Percentiles rank a stretch among this genome's conserved stretches.
Evolutionary conservation across 345 rosid genomes (phyloP).

Genomic region (Corchorus capsularis): DNA sequence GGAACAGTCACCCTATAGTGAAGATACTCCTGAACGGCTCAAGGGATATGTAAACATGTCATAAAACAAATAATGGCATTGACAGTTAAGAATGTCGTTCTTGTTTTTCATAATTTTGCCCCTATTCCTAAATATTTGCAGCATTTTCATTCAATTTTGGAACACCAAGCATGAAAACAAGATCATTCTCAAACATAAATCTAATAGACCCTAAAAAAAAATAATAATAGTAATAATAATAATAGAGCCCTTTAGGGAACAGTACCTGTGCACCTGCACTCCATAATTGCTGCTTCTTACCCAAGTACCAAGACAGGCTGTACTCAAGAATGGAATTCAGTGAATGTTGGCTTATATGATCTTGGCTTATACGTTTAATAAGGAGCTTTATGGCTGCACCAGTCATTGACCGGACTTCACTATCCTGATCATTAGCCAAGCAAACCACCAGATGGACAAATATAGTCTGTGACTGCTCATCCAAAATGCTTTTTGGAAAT

Average conservation of each 20-base stretch:
- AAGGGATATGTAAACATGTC: neutral
- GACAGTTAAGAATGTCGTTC: neutral
- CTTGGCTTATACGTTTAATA: constrained; percentile 48
- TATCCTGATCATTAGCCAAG: constrained; percentile 67
- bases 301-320: constrained; percentile 67
- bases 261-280: constrained; percentile 87
- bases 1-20: neutral
- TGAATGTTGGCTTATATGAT: constrained; percentile 46
- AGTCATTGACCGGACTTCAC: constrained; percentile 55
- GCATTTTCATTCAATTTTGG: neutral
- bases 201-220: neutral
- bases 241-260: constrained; percentile 4
- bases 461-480: constrained; percentile 54
- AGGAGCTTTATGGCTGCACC: constrained; percentile 62
- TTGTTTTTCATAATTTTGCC: neutral
- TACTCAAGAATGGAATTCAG: constrained; percentile 46
- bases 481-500: constrained; percentile 56
- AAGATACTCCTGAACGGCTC: no score
- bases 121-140: neutral
- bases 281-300: constrained; percentile 49
- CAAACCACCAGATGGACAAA: constrained; percentile 58
- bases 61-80: neutral
- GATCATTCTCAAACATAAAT: constrained; percentile 22
- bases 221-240: no score
- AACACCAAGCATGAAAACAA: neutral